Base-by-base conservation (phyloP, 2,329 filamentous ascomycete genomes). In the Coleophoma crateriformis region DNA sequence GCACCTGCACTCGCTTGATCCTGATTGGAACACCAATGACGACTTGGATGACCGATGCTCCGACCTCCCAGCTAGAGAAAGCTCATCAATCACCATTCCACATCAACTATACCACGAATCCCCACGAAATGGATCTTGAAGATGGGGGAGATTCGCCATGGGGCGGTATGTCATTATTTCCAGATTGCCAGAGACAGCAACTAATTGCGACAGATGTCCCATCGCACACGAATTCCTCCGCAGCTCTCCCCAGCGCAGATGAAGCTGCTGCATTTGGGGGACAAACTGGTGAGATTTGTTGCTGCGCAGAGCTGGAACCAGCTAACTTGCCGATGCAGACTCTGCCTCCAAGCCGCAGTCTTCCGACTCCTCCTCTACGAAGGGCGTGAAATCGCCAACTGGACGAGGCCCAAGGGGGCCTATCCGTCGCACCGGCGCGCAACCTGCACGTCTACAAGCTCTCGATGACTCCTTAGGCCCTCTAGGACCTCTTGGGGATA, bases 401-500 rank as follows among this genome's bases (percentile, higher is more conserved):
- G 56, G 58, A 46, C 55, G 64, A 50, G 62, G 61, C 37, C 50
- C 60, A 47, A 59, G 68, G 53, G 62, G 61, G 14, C 65, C 65
- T 35, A 44, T 44, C 50, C 81, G 83, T 56, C 80, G 83, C 54
- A 73, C 90, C 62, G 84, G 85, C 58, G 84, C 85, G 51, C 87
- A 91, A 65, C 81, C 86, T 32, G 90, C 88, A 43, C 85, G 83
- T 48, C 84, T 92, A 53, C 84, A 92, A 69, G 85, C 85, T 53
- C 85, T 89, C 58, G 81, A 85, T 64, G 79, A 84, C 55, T 85
- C 87, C 49, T 78, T 91, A 42, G 89, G 88, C 1, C 88, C 88
- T 19, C 73, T 95, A 46, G 88, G 88, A 51, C 85, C 84, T 3
- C 68, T 85, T 27, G 79, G 80, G 46, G 77, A 77, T 51, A 71